phyloP scores from a whole-genome alignment of 768 basidiomycete genomes.

The Tricholoma flavovirens region DNA sequence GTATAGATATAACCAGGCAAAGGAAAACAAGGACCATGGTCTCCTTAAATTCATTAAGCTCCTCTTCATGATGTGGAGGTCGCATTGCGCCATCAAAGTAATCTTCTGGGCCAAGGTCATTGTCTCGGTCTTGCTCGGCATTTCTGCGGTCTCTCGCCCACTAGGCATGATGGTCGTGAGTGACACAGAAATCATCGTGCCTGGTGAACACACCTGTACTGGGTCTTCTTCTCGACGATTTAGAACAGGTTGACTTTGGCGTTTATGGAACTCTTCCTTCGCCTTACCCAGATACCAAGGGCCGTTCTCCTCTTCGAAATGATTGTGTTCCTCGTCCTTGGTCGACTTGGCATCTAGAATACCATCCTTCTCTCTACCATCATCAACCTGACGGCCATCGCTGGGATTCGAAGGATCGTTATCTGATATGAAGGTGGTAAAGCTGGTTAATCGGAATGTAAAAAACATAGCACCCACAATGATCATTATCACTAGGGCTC shows the following conservation, averaged over 20 bases:
- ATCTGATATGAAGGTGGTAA: constrained; percentile 3
- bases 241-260: constrained; percentile 35
- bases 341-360: constrained; percentile 17
- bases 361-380: constrained; percentile 23
- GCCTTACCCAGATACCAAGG: constrained; percentile 84
- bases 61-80: constrained; percentile 55
- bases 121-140: constrained; percentile 66
- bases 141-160: constrained; percentile 75
- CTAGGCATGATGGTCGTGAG: constrained; percentile 26
- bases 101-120: constrained; percentile 77
- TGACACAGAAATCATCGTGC: not conserved
- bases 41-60: constrained; percentile 68
- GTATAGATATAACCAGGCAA: constrained; percentile 64
- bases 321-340: constrained; percentile 29
- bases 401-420: constrained; percentile 16
- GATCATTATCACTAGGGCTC: constrained; percentile 50
- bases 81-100: constrained; percentile 69
- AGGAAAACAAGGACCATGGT: constrained; percentile 73
- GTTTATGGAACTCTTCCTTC: constrained; percentile 66
- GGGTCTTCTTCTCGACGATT: constrained; percentile 54
- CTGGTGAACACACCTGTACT: constrained; percentile 45
- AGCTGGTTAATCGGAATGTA: not conserved
- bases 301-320: constrained; percentile 52
- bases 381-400: constrained; percentile 37
- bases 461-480: constrained; percentile 20